phyloP scores from a whole-genome alignment of 805 yeast genomes.

The Saturnispora diversa region DNA sequence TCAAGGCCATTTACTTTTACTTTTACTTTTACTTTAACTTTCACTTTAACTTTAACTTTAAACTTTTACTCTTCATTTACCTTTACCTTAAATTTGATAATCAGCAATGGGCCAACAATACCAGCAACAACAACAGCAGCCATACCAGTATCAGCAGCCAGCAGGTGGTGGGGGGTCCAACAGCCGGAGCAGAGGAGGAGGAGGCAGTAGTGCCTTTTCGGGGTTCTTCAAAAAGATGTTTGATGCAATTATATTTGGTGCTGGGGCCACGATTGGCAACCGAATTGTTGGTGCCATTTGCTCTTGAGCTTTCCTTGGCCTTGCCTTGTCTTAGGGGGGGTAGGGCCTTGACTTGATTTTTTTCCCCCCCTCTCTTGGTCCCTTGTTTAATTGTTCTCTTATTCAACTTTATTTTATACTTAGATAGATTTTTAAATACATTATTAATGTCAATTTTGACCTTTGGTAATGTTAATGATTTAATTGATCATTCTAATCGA shows the following conservation, averaged over 20 bases:
- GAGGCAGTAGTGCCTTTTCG: constrained; percentile 4
- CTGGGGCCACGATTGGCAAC: constrained; percentile 90
- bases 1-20: too few species aligned
- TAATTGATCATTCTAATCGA: background rate
- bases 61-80: too few species aligned
- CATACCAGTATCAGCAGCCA: constrained; percentile 12
- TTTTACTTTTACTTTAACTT: too few species aligned
- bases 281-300: constrained; percentile 67
- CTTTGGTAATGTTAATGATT: background rate
- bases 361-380: background rate
- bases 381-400: background rate
- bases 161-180: constrained; percentile 5
- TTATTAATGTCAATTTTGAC: background rate
- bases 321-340: too few species aligned
- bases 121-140: constrained; percentile 7
- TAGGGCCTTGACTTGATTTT: too few species aligned
- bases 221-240: constrained; percentile 77
- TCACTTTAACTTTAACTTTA: too few species aligned
- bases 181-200: constrained; percentile 26
- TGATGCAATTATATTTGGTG: constrained; percentile 91
- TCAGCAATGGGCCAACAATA: too few species aligned
- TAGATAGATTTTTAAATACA: background rate
- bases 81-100: background rate
- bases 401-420: background rate
- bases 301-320: too few species aligned